These are phyloP conservation scores for Chaetomiaceae sp. DNA, from an alignment of 2,329 filamentous ascomycete species.

Conservation along the genomic window DNA sequence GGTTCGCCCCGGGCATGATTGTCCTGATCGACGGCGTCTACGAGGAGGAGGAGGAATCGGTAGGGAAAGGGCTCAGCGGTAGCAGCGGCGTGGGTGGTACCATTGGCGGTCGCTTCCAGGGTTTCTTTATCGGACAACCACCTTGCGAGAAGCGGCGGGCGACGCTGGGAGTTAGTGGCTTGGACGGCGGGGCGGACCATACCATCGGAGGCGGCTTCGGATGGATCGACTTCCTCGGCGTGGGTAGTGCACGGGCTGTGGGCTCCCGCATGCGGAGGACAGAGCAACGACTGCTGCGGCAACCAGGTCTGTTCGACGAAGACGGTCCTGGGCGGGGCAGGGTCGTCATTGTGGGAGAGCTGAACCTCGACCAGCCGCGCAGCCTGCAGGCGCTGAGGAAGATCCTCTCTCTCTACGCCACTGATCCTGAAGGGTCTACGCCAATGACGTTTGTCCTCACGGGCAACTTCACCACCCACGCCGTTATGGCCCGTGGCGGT, in stretches of 20 bases:
- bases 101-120: conserved; percentile 87
- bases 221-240: conserved; percentile 93
- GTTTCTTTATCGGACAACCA: conserved; percentile 85
- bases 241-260: conserved; percentile 81
- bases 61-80: conserved; percentile 65
- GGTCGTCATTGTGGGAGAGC: conserved; percentile 75
- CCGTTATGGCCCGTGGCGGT: conserved; percentile 61
- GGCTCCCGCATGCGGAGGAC: conserved; percentile 79
- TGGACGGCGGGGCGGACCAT: conserved; percentile 52
- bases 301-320: conserved; percentile 31
- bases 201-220: conserved; percentile 79
- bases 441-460: conserved; percentile 79
- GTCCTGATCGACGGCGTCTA: conserved; percentile 94
- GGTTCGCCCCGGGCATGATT: conserved; percentile 95
- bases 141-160: conserved; percentile 79
- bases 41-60: conserved; percentile 77
- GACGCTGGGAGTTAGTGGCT: conserved; percentile 67
- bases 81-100: conserved; percentile 81
- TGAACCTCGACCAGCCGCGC: conserved; percentile 80
- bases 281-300: conserved; percentile 60
- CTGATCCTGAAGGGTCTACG: conserved; percentile 56
- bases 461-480: conserved; percentile 72
- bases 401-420: conserved; percentile 69
- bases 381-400: conserved; percentile 76
- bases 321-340: conserved; percentile 41